phyloP scores from a whole-genome alignment of 1,139 yeast genomes.

The Geotrichum cucujoidarum region DNA sequence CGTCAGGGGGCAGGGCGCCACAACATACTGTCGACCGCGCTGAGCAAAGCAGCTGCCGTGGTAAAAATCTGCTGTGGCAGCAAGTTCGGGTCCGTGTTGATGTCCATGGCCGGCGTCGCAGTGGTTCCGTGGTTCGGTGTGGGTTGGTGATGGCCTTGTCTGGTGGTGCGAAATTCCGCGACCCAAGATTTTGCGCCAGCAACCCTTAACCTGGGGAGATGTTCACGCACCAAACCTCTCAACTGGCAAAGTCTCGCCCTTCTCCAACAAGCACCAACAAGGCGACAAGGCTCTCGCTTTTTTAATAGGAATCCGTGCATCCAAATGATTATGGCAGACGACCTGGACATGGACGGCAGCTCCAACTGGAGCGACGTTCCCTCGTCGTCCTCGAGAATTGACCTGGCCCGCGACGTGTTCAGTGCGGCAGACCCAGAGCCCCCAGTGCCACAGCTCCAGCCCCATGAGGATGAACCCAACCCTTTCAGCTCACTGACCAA shows the following conservation, averaged over 20 bases:
- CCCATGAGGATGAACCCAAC: background rate
- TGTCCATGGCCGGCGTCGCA: constrained; percentile 9
- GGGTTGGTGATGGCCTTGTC: background rate
- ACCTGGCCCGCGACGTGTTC: constrained; percentile 5
- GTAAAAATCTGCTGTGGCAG: constrained; percentile 71
- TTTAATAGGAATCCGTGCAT: constrained; percentile 1
- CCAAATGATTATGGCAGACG: constrained; percentile 11
- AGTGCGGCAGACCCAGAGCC: background rate
- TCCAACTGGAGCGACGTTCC: constrained; percentile 12
- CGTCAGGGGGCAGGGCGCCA: constrained; percentile 19
- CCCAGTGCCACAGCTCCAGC: background rate
- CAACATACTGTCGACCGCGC: constrained; percentile 82
- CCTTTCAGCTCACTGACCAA: background rate
- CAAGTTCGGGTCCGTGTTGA: constrained; percentile 23
- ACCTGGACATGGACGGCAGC: constrained; percentile 12
- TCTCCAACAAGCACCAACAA: background rate
- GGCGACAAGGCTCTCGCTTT: background rate
- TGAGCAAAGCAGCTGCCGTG: constrained; percentile 93
- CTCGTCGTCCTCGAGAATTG: constrained; percentile 10
- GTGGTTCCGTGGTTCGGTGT: background rate
- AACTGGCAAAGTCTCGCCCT: no score
- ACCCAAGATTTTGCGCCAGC: background rate
- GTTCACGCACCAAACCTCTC: no score
- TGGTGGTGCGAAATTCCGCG: background rate
- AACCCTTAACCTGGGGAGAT: background rate